Conservation (phyloP, 345 rosid genomes). For the Populus deltoides region DNA sequence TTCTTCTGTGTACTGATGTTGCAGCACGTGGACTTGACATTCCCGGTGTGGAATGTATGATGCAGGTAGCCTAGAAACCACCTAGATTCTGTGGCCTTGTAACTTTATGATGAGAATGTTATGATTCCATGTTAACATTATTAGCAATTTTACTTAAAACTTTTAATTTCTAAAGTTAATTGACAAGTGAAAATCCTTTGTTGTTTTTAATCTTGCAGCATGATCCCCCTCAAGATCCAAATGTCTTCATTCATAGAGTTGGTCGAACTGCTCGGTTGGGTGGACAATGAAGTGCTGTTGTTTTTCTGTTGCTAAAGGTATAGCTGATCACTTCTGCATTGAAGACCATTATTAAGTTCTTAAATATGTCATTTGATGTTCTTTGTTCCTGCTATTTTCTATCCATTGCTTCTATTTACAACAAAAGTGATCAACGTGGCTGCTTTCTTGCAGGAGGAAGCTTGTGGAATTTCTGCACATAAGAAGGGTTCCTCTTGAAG, state of each 20-base stretch:
- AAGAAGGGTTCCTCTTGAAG: conserved; percentile 72
- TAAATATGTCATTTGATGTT: background rate
- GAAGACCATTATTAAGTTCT: background rate
- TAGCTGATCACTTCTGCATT: conserved; percentile 1
- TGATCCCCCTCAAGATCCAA: conserved; percentile 95
- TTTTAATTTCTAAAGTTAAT: background rate
- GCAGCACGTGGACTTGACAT: conserved; percentile 98
- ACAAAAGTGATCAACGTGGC: conserved; percentile 1
- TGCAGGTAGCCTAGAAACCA: conserved; percentile 56
- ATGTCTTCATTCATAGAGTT: conserved; percentile 83
- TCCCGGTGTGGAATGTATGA: conserved; percentile 82
- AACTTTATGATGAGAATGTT: background rate
- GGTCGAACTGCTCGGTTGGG: conserved; percentile 94
- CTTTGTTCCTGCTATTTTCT: background rate
- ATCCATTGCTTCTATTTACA: background rate
- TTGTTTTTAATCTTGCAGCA: conserved; percentile 44
- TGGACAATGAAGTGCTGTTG: conserved; percentile 69
- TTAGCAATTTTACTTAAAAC: background rate
- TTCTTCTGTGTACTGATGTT: conserved; percentile 88
- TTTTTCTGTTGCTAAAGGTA: conserved; percentile 77
- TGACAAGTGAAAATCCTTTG: background rate
- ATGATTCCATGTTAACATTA: background rate
- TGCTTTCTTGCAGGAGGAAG: conserved; percentile 63
- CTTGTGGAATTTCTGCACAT: conserved; percentile 72
- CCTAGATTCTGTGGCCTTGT: background rate